Conservation (phyloP, 1,284 basidiomycete species). For the Rhodotorula sp. region DNA sequence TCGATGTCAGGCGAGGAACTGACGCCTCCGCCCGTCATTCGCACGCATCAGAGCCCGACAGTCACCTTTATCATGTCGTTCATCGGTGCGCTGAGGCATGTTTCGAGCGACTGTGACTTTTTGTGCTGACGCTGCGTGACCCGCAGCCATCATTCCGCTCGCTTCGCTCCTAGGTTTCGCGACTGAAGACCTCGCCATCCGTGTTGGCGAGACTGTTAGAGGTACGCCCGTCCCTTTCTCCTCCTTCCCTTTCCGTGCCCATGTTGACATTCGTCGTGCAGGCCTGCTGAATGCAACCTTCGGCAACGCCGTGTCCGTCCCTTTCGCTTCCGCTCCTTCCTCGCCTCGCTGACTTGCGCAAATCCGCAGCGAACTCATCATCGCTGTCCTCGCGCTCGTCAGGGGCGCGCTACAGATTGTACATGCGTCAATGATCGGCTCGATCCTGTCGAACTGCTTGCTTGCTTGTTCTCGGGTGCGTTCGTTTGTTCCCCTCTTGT, state of each 20-base stretch:
- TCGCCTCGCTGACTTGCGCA: background rate
- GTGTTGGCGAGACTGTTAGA: constrained; percentile 43
- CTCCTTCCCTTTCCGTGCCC: background rate
- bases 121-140: too few species aligned
- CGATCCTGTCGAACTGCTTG: constrained; percentile 85
- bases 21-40: background rate
- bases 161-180: constrained; percentile 45
- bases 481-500: constrained; percentile 53
- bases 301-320: constrained; percentile 43
- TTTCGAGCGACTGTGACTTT: too few species aligned
- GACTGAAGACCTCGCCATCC: constrained; percentile 45
- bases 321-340: background rate
- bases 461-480: constrained; percentile 72
- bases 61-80: constrained; percentile 58
- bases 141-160: constrained; percentile 38
- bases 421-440: constrained; percentile 60
- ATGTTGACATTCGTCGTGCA: background rate
- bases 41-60: constrained; percentile 52
- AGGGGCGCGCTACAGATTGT: constrained; percentile 81
- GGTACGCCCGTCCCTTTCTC: constrained; percentile 52
- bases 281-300: constrained; percentile 65
- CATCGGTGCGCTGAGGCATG: too few species aligned
- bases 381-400: constrained; percentile 70
- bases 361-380: constrained; percentile 64
- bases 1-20: background rate